phyloP scores from a whole-genome alignment of 164 flowering plant genomes.

The Tetrastigma voinierianum region DNA sequence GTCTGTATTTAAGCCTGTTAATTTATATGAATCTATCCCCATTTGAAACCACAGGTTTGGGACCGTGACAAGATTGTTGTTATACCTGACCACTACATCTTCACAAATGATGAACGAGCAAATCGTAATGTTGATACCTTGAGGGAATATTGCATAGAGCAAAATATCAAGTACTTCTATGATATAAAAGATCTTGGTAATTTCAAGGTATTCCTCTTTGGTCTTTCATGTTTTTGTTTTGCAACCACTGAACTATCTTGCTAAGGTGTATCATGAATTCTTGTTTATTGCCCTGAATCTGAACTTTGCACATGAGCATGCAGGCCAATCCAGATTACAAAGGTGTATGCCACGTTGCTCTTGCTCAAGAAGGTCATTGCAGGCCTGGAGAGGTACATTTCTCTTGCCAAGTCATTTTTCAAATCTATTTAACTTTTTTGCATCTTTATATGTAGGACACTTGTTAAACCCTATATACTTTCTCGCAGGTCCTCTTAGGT shows the following conservation, averaged over 20 bases:
- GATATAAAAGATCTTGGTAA: constrained; percentile 88
- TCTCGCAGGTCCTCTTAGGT: constrained; percentile 77
- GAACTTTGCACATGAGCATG: constrained; percentile 10
- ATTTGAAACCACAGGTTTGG: constrained; percentile 67
- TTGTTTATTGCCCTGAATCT: background rate
- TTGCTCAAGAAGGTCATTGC: constrained; percentile 99
- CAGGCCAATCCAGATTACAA: constrained; percentile 98
- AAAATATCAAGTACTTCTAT: constrained; percentile 93
- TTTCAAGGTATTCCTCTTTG: constrained; percentile 56
- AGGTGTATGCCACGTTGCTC: constrained; percentile 98
- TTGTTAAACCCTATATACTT: constrained; percentile 5
- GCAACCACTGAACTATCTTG: background rate
- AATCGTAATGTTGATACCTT: constrained; percentile 95
- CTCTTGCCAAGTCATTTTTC: background rate
- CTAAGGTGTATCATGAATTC: background rate
- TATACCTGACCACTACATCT: constrained; percentile 97
- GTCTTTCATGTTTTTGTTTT: background rate
- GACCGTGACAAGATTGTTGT: constrained; percentile 95
- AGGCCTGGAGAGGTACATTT: constrained; percentile 92
- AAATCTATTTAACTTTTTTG: background rate
- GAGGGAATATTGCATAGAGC: constrained; percentile 87
- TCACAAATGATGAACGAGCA: constrained; percentile 91
- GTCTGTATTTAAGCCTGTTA: no score
- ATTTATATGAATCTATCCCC: background rate
- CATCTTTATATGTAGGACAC: background rate